A percentile compares a stretch with the other conserved stretches of the same genome.
phyloP scores from a whole-genome alignment of 75 land plant genomes.

The Picea glauca region DNA sequence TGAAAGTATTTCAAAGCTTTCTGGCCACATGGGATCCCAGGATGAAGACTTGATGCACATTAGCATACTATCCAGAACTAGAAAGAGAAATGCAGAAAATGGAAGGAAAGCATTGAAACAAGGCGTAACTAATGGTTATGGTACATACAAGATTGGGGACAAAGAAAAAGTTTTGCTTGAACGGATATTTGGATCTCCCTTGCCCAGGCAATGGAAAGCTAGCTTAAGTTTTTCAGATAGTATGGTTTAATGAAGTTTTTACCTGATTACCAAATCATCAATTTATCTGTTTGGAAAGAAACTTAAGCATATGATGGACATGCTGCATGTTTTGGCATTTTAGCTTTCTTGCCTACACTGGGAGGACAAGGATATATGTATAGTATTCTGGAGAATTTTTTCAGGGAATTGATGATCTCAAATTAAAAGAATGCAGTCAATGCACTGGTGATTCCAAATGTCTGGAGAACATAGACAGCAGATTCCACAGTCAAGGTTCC shows the following conservation, averaged over 20 bases:
- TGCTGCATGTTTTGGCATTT: not conserved
- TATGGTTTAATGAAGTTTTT: too few species aligned
- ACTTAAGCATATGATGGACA: not conserved
- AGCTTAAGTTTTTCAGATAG: not conserved
- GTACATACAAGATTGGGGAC: conserved; percentile 12
- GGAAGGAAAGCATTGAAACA: conserved; percentile 23
- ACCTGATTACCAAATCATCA: too few species aligned
- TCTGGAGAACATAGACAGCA: too few species aligned
- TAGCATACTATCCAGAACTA: not conserved
- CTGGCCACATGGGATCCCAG: conserved; percentile 1
- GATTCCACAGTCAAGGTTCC: too few species aligned
- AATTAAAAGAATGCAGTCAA: not conserved
- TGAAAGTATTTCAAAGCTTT: conserved; percentile 3
- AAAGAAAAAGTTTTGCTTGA: conserved; percentile 20
- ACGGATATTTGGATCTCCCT: conserved; percentile 27
- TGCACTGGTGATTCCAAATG: not conserved
- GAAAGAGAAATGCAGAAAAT: conserved; percentile 30
- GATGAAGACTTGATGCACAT: conserved; percentile 8
- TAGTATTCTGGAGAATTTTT: not conserved
- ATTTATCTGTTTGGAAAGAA: too few species aligned
- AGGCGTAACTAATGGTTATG: conserved; percentile 17
- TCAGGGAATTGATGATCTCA: not conserved
- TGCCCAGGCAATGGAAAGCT: conserved; percentile 18
- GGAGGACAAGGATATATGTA: not conserved
- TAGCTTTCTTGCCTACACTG: not conserved